Percentiles rank a stretch among this genome's conserved stretches.
Evolutionary conservation across 208 protist species (phyloP).

Genomic region (Phytomonas francai): DNA sequence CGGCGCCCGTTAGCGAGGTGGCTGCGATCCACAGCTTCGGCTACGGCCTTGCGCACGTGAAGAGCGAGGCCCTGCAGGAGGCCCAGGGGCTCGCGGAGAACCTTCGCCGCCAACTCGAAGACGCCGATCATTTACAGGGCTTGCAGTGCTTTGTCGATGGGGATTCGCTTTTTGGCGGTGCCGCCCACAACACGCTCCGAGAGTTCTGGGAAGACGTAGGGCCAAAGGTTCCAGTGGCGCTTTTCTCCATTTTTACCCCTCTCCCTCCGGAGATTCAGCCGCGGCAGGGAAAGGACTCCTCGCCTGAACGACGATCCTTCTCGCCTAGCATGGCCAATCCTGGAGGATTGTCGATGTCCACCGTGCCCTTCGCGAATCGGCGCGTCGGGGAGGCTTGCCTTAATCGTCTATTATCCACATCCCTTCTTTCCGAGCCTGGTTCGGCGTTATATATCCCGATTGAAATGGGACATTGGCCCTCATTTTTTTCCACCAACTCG

Average conservation of each 20-base stretch:
- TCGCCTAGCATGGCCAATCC: too few species aligned
- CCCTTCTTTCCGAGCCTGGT: conserved; percentile 34
- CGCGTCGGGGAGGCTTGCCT: conserved; percentile 46
- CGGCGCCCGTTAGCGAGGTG: conserved; percentile 33
- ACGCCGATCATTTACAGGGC: conserved; percentile 57
- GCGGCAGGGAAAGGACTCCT: too few species aligned
- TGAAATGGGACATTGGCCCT: conserved; percentile 40
- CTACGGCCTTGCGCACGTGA: conserved; percentile 41
- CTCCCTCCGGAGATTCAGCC: conserved; percentile 26
- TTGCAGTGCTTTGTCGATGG: conserved; percentile 71
- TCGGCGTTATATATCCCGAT: conserved; percentile 64
- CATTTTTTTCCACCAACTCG: conserved; percentile 28
- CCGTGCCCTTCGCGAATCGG: conserved; percentile 44
- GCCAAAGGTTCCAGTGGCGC: conserved; percentile 35
- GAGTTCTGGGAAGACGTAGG: conserved; percentile 66
- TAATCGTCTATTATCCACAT: conserved; percentile 63
- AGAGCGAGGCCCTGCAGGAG: conserved; percentile 17
- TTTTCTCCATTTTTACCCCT: conserved; percentile 39
- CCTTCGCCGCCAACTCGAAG: conserved; percentile 52
- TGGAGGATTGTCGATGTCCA: too few species aligned
- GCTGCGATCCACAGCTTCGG: conserved; percentile 67
- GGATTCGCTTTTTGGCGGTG: conserved; percentile 68
- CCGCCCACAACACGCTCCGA: conserved; percentile 54
- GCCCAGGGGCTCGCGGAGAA: conserved; percentile 25
- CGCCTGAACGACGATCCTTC: too few species aligned